phyloP scores from a whole-genome alignment of 2,329 filamentous ascomycete species.

The Cercospora sp. region DNA sequence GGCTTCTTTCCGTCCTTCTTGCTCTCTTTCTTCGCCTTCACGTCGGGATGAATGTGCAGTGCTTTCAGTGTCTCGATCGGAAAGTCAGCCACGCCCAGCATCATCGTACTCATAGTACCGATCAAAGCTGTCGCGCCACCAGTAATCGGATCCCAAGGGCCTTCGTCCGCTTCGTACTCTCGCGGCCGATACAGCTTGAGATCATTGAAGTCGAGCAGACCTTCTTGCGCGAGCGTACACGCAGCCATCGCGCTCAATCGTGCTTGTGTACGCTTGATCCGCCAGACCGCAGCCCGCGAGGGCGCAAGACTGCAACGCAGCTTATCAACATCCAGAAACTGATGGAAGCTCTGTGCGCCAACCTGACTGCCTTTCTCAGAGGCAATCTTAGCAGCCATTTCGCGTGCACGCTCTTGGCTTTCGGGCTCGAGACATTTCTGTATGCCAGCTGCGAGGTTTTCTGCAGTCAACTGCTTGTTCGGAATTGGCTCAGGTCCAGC shows the following conservation, averaged over 20 bases:
- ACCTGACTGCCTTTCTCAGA: constrained; percentile 45
- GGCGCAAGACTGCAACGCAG: constrained; percentile 71
- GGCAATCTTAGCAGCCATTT: constrained; percentile 46
- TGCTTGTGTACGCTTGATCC: constrained; percentile 66
- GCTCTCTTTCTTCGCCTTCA: constrained; percentile 28
- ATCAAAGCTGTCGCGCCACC: constrained; percentile 75
- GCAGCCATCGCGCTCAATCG: constrained; percentile 72
- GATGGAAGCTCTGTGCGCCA: constrained; percentile 51
- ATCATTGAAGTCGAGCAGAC: constrained; percentile 66
- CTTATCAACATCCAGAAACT: constrained; percentile 60
- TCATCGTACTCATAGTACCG: constrained; percentile 78
- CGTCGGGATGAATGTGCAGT: constrained; percentile 46
- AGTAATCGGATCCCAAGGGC: constrained; percentile 76
- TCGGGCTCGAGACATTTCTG: constrained; percentile 45
- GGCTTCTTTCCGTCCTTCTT: constrained; percentile 29
- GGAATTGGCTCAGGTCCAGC: constrained; percentile 54
- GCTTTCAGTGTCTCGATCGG: constrained; percentile 58
- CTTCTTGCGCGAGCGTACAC: constrained; percentile 65
- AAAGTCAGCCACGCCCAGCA: constrained; percentile 78
- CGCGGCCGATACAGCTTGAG: constrained; percentile 65
- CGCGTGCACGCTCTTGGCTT: constrained; percentile 41
- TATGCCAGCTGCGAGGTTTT: constrained; percentile 51
- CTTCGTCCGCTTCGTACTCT: constrained; percentile 76
- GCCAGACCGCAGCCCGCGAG: constrained; percentile 71
- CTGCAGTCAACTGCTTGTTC: constrained; percentile 47